A percentile compares a stretch with the other conserved stretches of the same genome.
These are phyloP conservation scores for Dactylella cylindrospora DNA, from an alignment of 2,329 filamentous ascomycete species.

Conservation along the genomic window DNA sequence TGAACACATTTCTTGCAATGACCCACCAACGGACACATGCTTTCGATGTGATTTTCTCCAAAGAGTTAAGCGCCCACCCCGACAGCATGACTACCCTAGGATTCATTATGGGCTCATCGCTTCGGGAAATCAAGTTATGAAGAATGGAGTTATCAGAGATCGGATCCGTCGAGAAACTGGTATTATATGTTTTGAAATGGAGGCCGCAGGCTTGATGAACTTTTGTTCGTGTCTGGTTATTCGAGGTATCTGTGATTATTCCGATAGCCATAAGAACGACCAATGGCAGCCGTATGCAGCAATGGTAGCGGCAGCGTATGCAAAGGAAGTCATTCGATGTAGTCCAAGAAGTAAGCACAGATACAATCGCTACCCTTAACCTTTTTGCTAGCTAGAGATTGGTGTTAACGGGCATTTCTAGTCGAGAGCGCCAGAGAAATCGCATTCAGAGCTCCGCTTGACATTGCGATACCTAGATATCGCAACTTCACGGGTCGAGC, in stretches of 20 bases:
- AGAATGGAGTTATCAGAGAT: neutral
- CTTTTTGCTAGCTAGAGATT: neutral
- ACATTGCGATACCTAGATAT: neutral
- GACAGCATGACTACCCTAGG: neutral
- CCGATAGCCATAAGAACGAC: constrained; percentile 20
- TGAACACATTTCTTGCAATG: too few species aligned
- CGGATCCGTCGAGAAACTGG: neutral
- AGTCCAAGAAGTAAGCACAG: too few species aligned
- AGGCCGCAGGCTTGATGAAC: too few species aligned
- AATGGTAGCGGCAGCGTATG: constrained; percentile 6
- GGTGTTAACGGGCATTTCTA: neutral
- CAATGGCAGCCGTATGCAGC: constrained; percentile 20
- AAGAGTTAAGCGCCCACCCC: neutral
- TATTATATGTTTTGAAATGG: neutral
- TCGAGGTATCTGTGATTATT: constrained; percentile 22
- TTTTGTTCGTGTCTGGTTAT: constrained; percentile 1
- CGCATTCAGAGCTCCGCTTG: too few species aligned
- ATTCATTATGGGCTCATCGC: constrained; percentile 18
- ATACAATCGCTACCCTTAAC: neutral
- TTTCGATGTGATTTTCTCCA: neutral
- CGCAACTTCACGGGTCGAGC: constrained; percentile 1
- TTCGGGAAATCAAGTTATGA: constrained; percentile 7
- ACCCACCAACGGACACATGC: constrained; percentile 1
- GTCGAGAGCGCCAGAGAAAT: too few species aligned
- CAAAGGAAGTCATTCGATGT: neutral